These are phyloP conservation scores for Suillus alpinus DNA, from an alignment of 768 basidiomycete species.

Conservation along the genomic window DNA sequence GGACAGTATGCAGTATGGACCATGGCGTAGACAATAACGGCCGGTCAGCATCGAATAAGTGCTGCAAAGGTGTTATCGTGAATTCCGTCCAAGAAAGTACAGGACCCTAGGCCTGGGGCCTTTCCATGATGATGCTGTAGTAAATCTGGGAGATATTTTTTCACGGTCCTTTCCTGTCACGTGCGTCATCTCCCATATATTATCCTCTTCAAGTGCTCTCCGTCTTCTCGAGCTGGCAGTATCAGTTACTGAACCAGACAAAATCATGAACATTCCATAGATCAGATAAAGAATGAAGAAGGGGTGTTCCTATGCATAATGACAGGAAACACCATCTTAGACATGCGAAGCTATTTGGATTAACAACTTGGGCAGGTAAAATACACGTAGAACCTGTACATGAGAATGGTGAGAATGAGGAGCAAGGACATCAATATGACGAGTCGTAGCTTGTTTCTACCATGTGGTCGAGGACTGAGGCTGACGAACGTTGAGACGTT, in stretches of 20 bases:
- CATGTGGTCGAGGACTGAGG: background rate
- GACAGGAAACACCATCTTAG: conserved; percentile 67
- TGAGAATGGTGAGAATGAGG: conserved; percentile 44
- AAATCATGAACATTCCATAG: conserved; percentile 46
- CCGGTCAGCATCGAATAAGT: too few species aligned
- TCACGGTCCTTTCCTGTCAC: conserved; percentile 31
- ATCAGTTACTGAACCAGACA: conserved; percentile 34
- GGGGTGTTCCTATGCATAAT: conserved; percentile 58
- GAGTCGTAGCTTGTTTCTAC: conserved; percentile 24
- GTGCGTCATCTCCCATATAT: conserved; percentile 62
- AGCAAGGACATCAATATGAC: conserved; percentile 41
- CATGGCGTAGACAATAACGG: too few species aligned
- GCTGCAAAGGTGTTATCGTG: too few species aligned
- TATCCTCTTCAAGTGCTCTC: conserved; percentile 43
- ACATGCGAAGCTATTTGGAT: conserved; percentile 38
- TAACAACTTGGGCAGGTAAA: background rate
- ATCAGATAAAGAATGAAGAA: conserved; percentile 41
- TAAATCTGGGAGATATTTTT: background rate
- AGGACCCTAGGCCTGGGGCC: too few species aligned
- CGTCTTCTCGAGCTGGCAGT: conserved; percentile 29
- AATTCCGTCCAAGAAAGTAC: too few species aligned
- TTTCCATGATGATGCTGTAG: too few species aligned
- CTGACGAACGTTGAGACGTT: too few species aligned
- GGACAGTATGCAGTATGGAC: too few species aligned
- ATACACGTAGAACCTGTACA: conserved; percentile 32